Conservation (phyloP, 176 grass and related monocot species). For the Oryza brachyantha region DNA sequence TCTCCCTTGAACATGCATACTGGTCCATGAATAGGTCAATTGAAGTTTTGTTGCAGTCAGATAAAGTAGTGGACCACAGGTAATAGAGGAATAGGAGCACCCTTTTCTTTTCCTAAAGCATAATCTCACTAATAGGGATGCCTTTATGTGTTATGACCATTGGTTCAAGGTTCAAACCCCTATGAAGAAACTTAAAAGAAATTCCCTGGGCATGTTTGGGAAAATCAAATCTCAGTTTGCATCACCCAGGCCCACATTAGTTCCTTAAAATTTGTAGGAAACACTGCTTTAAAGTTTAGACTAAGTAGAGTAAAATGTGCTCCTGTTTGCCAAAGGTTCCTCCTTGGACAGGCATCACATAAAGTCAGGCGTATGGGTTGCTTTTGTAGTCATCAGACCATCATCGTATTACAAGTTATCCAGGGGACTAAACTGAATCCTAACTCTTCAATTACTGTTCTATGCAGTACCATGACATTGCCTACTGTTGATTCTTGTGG, state of each 20-base stretch:
- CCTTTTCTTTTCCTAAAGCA: not conserved
- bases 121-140: conserved; percentile 9
- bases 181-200: not conserved
- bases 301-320: conserved; percentile 20
- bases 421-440: not conserved
- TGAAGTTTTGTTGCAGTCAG: conserved; percentile 14
- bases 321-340: conserved; percentile 6
- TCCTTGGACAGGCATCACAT: not conserved
- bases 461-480: not conserved
- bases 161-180: not conserved
- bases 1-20: not conserved
- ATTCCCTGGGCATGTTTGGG: not conserved
- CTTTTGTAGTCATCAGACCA: not conserved
- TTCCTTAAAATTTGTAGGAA: not conserved
- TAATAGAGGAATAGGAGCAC: conserved; percentile 6
- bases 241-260: conserved; percentile 23
- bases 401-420: conserved; percentile 8
- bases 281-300: conserved; percentile 10
- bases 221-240: conserved; percentile 4
- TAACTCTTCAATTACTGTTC: not conserved
- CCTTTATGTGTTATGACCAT: conserved; percentile 31
- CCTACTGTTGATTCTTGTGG: not conserved
- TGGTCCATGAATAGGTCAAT: not conserved
- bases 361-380: conserved; percentile 4
- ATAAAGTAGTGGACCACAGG: conserved; percentile 12